Conservation (phyloP, 2,329 filamentous ascomycete species). For the Fusarium denticulatum region DNA sequence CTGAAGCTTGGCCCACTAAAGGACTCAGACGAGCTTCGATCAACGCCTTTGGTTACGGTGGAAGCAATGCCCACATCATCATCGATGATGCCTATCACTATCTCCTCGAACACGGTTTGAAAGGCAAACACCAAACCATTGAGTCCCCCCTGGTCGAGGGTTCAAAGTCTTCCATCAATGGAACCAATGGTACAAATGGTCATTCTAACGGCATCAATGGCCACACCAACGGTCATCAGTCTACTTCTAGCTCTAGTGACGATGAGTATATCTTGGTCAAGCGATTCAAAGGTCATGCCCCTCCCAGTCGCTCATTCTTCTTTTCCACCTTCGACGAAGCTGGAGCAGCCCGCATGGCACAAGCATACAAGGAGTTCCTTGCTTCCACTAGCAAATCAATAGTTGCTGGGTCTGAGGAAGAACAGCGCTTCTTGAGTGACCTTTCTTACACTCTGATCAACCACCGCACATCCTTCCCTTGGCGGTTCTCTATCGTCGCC, state of each 20-base stretch:
- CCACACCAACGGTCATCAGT: neutral
- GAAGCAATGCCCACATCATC: slow-evolving; percentile 5
- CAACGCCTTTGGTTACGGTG: slow-evolving; percentile 14
- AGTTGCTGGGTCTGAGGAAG: neutral
- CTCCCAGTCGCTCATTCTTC: neutral
- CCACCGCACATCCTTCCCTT: slow-evolving; percentile 4
- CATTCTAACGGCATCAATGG: neutral
- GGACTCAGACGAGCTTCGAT: slow-evolving; percentile 1
- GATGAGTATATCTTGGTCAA: neutral
- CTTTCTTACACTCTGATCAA: slow-evolving; percentile 4
- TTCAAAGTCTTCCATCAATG: neutral
- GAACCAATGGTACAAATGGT: neutral
- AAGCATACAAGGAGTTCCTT: neutral
- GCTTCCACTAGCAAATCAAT: neutral
- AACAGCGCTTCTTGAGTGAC: neutral
- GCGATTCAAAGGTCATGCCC: neutral
- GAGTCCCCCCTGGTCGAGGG: neutral
- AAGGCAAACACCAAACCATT: neutral
- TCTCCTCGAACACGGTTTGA: neutral
- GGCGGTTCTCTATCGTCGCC: neutral
- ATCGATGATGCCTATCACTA: slow-evolving; percentile 9
- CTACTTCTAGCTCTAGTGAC: neutral
- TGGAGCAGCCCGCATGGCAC: neutral
- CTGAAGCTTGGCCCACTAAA: neutral
- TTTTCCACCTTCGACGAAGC: slow-evolving; percentile 8